phyloP scores from a whole-genome alignment of 768 basidiomycete species.

The Naganishia vaughanmartiniae region DNA sequence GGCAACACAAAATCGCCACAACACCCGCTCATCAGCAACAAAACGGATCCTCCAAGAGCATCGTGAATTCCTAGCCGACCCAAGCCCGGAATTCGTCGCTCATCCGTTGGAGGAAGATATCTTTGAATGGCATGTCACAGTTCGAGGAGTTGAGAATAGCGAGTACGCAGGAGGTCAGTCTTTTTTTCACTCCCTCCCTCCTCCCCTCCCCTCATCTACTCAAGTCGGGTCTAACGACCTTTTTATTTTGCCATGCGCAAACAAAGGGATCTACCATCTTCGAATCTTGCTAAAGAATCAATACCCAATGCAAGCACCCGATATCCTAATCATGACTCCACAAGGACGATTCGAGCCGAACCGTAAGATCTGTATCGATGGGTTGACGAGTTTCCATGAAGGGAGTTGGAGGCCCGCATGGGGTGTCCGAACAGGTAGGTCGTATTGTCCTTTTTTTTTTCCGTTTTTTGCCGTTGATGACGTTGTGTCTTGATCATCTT shows the following conservation, averaged over 20 bases:
- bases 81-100: constrained; percentile 80
- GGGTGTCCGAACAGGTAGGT: constrained; percentile 79
- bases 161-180: constrained; percentile 79
- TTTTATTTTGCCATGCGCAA: neutral
- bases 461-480: neutral
- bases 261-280: constrained; percentile 75
- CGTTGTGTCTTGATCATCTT: constrained; percentile 20
- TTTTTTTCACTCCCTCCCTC: neutral
- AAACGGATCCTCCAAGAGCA: constrained; percentile 98
- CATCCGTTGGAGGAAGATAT: constrained; percentile 65
- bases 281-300: constrained; percentile 84
- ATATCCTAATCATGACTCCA: constrained; percentile 92
- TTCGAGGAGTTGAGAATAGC: constrained; percentile 79
- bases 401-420: constrained; percentile 98
- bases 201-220: neutral
- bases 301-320: constrained; percentile 94
- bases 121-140: constrained; percentile 95
- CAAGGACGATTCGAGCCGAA: constrained; percentile 96
- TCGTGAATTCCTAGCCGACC: constrained; percentile 77
- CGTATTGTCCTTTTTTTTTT: neutral
- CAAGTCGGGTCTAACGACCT: too few species aligned
- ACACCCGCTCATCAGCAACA: constrained; percentile 62
- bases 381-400: constrained; percentile 65
- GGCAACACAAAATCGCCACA: constrained; percentile 38
- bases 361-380: constrained; percentile 63